Conservation (phyloP, 371 early-diverging fungal species). For the Synchytrium microbalum region DNA sequence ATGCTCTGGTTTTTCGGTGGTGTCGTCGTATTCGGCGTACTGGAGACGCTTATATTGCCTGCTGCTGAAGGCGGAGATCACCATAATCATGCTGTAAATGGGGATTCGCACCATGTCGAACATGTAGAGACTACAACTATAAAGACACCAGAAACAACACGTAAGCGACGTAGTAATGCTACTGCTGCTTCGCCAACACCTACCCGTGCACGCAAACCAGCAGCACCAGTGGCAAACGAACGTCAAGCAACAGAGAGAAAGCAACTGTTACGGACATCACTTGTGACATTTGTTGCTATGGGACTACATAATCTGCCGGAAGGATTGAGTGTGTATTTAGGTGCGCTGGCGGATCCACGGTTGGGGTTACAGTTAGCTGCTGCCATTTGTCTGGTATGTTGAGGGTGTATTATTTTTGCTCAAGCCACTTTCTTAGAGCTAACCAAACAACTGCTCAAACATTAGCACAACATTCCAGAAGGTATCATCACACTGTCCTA, state of each 20-base stretch:
- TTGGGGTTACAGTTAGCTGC: constrained; percentile 41
- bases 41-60: constrained; percentile 30
- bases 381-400: constrained; percentile 45
- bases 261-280: constrained; percentile 26
- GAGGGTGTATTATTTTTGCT: constrained; percentile 9
- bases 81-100: constrained; percentile 7
- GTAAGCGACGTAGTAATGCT: background rate
- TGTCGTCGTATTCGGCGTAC: constrained; percentile 30
- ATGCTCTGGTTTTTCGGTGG: constrained; percentile 42
- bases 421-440: background rate
- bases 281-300: constrained; percentile 21
- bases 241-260: constrained; percentile 17
- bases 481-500: background rate
- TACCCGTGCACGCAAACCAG: background rate
- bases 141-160: background rate
- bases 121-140: background rate
- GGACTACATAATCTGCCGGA: constrained; percentile 31
- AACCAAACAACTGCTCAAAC: background rate
- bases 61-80: constrained; percentile 12
- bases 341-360: constrained; percentile 32
- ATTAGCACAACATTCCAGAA: constrained; percentile 6
- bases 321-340: constrained; percentile 44
- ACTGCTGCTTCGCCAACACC: background rate
- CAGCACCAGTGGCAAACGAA: background rate
- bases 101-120: constrained; percentile 5